Conservation (phyloP, 148 eudicot species). For the Camellia lanceoleosa region DNA sequence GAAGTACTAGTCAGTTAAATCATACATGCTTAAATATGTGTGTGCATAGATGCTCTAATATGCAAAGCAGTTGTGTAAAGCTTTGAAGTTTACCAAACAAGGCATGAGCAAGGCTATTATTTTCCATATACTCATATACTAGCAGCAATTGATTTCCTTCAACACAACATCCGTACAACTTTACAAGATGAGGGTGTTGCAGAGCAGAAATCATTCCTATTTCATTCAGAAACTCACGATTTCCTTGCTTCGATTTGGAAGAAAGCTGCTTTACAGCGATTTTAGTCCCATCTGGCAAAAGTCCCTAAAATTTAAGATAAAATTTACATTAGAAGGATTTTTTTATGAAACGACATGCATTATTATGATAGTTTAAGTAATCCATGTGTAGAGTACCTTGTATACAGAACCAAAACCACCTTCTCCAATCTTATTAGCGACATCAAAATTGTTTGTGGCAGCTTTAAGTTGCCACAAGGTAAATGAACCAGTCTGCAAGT, state of each 20-base stretch:
- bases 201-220: constrained; percentile 49
- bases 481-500: constrained; percentile 35
- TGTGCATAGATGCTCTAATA: background rate
- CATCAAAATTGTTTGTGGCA: constrained; percentile 43
- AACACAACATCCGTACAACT: constrained; percentile 44
- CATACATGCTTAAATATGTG: background rate
- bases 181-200: constrained; percentile 38
- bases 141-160: constrained; percentile 41
- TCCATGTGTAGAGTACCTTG: constrained; percentile 26
- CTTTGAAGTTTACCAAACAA: constrained; percentile 32
- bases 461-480: constrained; percentile 38
- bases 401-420: constrained; percentile 47
- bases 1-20: background rate
- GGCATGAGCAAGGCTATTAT: constrained; percentile 47
- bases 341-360: background rate
- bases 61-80: background rate
- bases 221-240: constrained; percentile 52
- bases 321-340: background rate
- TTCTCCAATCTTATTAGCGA: constrained; percentile 44
- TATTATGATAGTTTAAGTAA: background rate
- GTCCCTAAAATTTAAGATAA: constrained; percentile 28
- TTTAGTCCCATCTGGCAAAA: constrained; percentile 34
- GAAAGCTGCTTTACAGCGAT: constrained; percentile 60
- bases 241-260: constrained; percentile 51
- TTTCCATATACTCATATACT: constrained; percentile 43